Evolutionary conservation across 352 stramenopile genomes (phyloP).

Genomic region (Blastocystis sp.): DNA sequence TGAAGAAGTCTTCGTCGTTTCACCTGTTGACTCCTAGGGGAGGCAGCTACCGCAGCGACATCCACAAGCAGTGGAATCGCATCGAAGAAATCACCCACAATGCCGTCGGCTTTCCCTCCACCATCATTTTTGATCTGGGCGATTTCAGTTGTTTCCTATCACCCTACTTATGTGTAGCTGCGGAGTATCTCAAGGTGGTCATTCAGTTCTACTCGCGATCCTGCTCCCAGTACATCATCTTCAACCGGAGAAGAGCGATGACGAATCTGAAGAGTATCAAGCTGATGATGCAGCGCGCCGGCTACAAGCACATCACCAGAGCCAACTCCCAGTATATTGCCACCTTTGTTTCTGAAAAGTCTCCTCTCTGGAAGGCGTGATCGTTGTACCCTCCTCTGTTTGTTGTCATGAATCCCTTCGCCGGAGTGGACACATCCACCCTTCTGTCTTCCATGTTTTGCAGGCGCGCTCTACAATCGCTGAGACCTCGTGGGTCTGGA

Average conservation of each 20-base stretch:
- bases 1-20: not conserved
- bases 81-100: not conserved
- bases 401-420: not conserved
- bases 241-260: slow-evolving; percentile 23
- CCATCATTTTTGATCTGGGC: slow-evolving; percentile 50
- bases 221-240: slow-evolving; percentile 41
- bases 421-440: no score
- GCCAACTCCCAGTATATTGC: slow-evolving; percentile 8
- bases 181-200: slow-evolving; percentile 18
- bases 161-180: not conserved
- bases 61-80: not conserved
- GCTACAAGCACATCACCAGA: slow-evolving; percentile 17
- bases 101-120: not conserved
- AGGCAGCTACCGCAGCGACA: not conserved
- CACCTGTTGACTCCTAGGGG: not conserved
- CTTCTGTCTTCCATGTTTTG: no score
- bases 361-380: slow-evolving; percentile 21
- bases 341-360: slow-evolving; percentile 32
- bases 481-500: no score
- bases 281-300: slow-evolving; percentile 57
- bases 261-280: slow-evolving; percentile 54
- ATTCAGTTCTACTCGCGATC: slow-evolving; percentile 8
- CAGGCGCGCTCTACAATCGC: no score
- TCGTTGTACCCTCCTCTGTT: not conserved
- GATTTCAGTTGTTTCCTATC: slow-evolving; percentile 7